Conservation (phyloP, 768 basidiomycete genomes). For the Rhizopogon roseolus region DNA sequence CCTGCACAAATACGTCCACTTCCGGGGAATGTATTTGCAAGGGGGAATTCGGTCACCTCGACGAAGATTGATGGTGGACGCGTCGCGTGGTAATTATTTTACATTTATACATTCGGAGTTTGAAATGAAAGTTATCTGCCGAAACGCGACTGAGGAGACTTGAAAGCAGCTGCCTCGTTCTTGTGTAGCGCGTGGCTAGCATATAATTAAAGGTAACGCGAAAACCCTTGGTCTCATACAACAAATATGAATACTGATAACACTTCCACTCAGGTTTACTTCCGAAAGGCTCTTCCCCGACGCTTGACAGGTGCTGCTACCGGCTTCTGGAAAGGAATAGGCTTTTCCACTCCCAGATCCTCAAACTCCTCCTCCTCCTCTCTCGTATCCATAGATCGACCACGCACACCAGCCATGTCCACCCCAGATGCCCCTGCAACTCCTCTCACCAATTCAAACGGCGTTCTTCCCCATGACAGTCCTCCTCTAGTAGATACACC, state of each 20-base stretch:
- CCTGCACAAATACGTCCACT: no score
- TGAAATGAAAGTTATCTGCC: neutral
- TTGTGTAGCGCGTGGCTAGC: slow-evolving; percentile 7
- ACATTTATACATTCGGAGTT: neutral
- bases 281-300: slow-evolving; percentile 18
- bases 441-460: slow-evolving; percentile 25
- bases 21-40: no score
- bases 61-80: no score
- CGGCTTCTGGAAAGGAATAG: slow-evolving; percentile 19
- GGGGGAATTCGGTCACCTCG: no score
- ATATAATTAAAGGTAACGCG: slow-evolving; percentile 1
- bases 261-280: slow-evolving; percentile 25
- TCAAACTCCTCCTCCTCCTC: slow-evolving; percentile 7
- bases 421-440: slow-evolving; percentile 16
- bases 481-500: slow-evolving; percentile 29
- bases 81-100: neutral
- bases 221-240: slow-evolving; percentile 1
- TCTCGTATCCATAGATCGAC: slow-evolving; percentile 1
- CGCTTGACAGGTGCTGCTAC: slow-evolving; percentile 16
- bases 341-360: slow-evolving; percentile 14
- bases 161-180: slow-evolving; percentile 11
- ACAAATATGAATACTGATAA: slow-evolving; percentile 4
- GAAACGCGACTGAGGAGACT: neutral
- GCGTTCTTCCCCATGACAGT: slow-evolving; percentile 20
- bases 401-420: slow-evolving; percentile 7